These are phyloP conservation scores for Fusarium neocosmosporiellum DNA, from an alignment of 2,329 filamentous ascomycete species.

Conservation along the genomic window DNA sequence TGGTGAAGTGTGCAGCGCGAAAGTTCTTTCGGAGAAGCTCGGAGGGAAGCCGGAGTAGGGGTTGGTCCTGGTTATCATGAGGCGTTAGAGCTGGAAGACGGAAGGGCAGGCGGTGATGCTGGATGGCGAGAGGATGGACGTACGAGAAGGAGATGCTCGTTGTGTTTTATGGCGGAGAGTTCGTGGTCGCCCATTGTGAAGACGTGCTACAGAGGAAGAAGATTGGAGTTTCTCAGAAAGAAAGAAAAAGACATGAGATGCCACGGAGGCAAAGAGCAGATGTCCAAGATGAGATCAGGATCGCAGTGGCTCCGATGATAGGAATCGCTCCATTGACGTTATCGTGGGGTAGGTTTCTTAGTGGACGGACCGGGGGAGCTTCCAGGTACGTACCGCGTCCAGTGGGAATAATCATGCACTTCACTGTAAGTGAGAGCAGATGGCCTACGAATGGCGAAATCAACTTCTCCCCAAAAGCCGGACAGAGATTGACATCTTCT, in stretches of 20 bases:
- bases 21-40: slow-evolving; percentile 96
- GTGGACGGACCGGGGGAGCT: neutral
- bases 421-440: neutral
- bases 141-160: slow-evolving; percentile 80
- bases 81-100: slow-evolving; percentile 5
- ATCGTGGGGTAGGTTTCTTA: slow-evolving; percentile 23
- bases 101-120: slow-evolving; percentile 6
- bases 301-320: slow-evolving; percentile 7
- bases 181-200: slow-evolving; percentile 68
- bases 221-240: neutral
- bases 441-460: neutral
- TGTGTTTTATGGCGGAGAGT: slow-evolving; percentile 77
- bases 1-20: slow-evolving; percentile 81
- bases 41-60: slow-evolving; percentile 90
- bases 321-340: slow-evolving; percentile 34
- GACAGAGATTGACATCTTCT: neutral
- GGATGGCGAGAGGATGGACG: slow-evolving; percentile 35
- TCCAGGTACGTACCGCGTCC: slow-evolving; percentile 35
- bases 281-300: slow-evolving; percentile 4
- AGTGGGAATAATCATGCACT: neutral
- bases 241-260: neutral
- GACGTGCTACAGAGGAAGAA: neutral
- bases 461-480: neutral
- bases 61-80: slow-evolving; percentile 78
- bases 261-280: neutral